Conservation (phyloP, 2,329 filamentous ascomycete genomes). For the Zarea fungicola region DNA sequence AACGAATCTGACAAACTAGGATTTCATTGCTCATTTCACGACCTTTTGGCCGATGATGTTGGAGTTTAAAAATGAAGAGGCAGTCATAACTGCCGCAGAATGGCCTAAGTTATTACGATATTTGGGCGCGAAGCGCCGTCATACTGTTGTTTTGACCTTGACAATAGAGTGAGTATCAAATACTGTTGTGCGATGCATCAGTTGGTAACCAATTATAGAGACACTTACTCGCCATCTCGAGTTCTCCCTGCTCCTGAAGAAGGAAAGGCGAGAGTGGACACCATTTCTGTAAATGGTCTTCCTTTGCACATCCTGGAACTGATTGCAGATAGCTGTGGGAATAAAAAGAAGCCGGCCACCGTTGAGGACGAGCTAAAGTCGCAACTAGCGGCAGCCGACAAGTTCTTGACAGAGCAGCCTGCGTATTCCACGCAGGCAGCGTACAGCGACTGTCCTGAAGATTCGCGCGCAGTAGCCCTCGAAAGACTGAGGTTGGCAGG, state of each 20-base stretch:
- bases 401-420: slow-evolving; percentile 22
- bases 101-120: slow-evolving; percentile 28
- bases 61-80: slow-evolving; percentile 31
- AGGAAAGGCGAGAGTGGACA: not conserved
- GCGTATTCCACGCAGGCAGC: slow-evolving; percentile 23
- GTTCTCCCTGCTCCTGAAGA: not conserved
- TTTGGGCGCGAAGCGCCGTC: slow-evolving; percentile 16
- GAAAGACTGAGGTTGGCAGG: slow-evolving; percentile 18
- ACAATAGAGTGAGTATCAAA: slow-evolving; percentile 17
- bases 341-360: slow-evolving; percentile 11
- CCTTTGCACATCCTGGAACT: slow-evolving; percentile 3
- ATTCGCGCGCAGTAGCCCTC: slow-evolving; percentile 22
- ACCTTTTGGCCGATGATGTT: slow-evolving; percentile 37
- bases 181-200: not conserved
- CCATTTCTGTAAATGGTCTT: not conserved
- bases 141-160: slow-evolving; percentile 21
- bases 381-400: slow-evolving; percentile 23
- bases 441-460: slow-evolving; percentile 22
- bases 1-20: slow-evolving; percentile 19
- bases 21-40: slow-evolving; percentile 37
- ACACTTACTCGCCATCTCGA: not conserved
- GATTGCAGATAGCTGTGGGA: not conserved
- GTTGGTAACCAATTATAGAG: not conserved
- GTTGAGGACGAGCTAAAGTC: slow-evolving; percentile 16
- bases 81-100: slow-evolving; percentile 21